phyloP scores from a whole-genome alignment of 2,329 filamentous ascomycete species.

The Exophiala lecanii-corni region DNA sequence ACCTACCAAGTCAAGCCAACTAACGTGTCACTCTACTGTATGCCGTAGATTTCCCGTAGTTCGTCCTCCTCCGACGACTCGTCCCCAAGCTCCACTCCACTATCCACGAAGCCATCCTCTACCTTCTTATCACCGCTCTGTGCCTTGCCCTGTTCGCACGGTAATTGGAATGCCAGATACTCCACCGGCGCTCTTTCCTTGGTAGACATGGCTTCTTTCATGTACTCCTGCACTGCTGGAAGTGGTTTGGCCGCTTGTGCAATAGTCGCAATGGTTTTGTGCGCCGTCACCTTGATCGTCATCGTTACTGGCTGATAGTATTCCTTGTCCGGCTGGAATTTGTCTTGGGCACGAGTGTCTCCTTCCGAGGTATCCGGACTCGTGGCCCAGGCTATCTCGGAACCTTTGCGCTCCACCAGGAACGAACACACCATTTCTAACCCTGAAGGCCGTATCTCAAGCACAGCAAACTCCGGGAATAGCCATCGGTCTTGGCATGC shows the following conservation, averaged over 20 bases:
- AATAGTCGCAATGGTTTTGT: constrained; percentile 51
- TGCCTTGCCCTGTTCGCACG: constrained; percentile 33
- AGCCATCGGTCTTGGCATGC: constrained; percentile 45
- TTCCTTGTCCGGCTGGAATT: constrained; percentile 32
- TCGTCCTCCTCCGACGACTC: constrained; percentile 26
- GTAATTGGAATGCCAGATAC: constrained; percentile 53
- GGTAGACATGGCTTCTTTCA: constrained; percentile 55
- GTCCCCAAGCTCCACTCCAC: constrained; percentile 25
- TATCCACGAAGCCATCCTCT: constrained; percentile 23
- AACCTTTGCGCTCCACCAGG: constrained; percentile 39
- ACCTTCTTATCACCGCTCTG: constrained; percentile 7
- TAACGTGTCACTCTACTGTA: no score
- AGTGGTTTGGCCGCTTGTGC: constrained; percentile 52
- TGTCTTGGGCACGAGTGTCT: background rate
- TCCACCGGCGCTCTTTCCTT: constrained; percentile 52
- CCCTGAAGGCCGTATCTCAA: constrained; percentile 38
- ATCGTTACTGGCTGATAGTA: constrained; percentile 54
- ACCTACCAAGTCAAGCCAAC: no score
- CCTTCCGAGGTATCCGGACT: constrained; percentile 4
- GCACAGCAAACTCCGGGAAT: constrained; percentile 46
- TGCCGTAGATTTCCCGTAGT: constrained; percentile 24
- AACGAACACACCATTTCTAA: constrained; percentile 43
- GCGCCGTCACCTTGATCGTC: constrained; percentile 49
- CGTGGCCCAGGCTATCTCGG: constrained; percentile 4
- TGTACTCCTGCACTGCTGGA: constrained; percentile 50